These are phyloP conservation scores for Rhododendron griersonianum DNA, from an alignment of 148 eudicot genomes.

Conservation along the genomic window DNA sequence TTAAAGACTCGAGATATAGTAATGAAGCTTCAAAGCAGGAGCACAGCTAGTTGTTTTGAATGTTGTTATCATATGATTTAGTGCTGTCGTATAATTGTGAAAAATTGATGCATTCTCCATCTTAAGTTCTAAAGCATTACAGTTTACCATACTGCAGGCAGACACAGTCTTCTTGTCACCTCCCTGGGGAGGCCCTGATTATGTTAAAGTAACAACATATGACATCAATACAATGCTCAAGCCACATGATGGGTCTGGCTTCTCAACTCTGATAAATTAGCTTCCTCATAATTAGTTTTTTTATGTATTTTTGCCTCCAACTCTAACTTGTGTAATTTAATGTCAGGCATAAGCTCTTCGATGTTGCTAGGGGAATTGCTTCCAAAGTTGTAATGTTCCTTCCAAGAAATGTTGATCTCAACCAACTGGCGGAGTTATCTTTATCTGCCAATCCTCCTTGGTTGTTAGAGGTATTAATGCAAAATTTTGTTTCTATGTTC, in stretches of 20 bases:
- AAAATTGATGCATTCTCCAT: neutral
- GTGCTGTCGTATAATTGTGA: neutral
- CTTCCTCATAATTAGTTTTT: neutral
- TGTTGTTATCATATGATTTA: neutral
- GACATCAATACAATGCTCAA: conserved; percentile 67
- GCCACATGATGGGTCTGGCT: conserved; percentile 61
- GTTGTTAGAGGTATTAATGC: conserved; percentile 59
- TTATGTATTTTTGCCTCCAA: neutral
- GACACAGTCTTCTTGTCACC: conserved; percentile 82
- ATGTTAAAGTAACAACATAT: conserved; percentile 51
- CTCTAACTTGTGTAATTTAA: conserved; percentile 3
- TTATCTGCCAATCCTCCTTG: conserved; percentile 68
- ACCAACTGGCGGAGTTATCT: conserved; percentile 73
- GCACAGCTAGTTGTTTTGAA: neutral
- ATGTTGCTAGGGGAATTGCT: conserved; percentile 49
- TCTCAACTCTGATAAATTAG: conserved; percentile 1
- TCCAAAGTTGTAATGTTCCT: conserved; percentile 79
- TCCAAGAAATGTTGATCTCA: conserved; percentile 76
- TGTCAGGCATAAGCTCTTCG: conserved; percentile 47
- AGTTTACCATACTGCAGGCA: conserved; percentile 36
- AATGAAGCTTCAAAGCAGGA: neutral
- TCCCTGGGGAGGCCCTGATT: conserved; percentile 98
- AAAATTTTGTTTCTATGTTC: neutral
- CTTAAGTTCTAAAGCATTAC: neutral
- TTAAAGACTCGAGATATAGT: neutral